Conservation (phyloP, 345 rosid species). For the Salix brachista region DNA sequence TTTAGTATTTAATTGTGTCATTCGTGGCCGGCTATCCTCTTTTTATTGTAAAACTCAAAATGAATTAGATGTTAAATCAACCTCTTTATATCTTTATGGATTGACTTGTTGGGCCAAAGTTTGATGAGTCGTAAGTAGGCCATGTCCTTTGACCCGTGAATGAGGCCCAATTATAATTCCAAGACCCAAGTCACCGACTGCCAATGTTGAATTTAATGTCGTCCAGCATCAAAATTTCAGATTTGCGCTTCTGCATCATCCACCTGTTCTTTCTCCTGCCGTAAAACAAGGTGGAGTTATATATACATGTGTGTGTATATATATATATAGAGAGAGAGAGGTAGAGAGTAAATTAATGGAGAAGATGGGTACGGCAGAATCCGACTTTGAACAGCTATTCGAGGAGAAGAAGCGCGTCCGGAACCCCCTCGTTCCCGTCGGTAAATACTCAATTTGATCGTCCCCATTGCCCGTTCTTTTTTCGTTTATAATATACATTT, state of each 20-base stretch:
- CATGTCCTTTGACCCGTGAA: too few species aligned
- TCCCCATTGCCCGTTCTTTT: background rate
- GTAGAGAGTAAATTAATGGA: background rate
- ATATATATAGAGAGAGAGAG: background rate
- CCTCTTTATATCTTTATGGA: too few species aligned
- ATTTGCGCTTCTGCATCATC: background rate
- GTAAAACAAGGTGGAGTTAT: background rate
- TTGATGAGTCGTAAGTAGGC: too few species aligned
- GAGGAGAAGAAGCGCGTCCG: constrained; percentile 58
- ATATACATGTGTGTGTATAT: too few species aligned
- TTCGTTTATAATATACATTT: background rate
- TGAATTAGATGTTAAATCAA: too few species aligned
- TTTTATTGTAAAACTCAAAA: too few species aligned
- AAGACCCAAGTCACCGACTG: too few species aligned
- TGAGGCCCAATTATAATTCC: too few species aligned
- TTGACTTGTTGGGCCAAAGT: too few species aligned
- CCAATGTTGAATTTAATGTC: too few species aligned
- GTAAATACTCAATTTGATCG: constrained; percentile 23
- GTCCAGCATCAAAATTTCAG: background rate
- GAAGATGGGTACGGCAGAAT: constrained; percentile 46
- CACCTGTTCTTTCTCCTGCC: background rate
- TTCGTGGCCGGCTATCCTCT: too few species aligned
- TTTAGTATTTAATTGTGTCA: too few species aligned
- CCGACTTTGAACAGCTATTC: constrained; percentile 48
- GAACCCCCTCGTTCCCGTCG: constrained; percentile 75